Evolutionary conservation across 2,329 filamentous ascomycete species (phyloP), one percentile per base, ranked within the genome.

Genomic region (Cladosporium halotolerans): DNA sequence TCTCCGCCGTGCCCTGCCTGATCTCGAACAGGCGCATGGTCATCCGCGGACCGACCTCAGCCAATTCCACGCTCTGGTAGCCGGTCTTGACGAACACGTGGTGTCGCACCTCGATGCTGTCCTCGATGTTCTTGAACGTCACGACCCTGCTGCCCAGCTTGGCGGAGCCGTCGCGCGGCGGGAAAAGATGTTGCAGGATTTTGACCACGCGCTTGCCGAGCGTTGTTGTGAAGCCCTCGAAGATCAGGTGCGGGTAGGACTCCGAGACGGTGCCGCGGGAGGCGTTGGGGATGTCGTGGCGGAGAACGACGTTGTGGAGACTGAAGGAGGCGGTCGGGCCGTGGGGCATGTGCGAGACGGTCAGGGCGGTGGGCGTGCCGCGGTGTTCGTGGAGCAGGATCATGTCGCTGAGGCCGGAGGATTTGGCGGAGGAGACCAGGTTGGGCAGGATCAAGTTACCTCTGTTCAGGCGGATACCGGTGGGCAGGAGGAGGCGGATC

Each of bases 11-110:
- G 13, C 93, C 92, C 50, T 85, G 86, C 44, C 91, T 80, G 57
- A 99, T 96, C 74, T 97, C 89, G 67, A 97, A 99, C 50, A 90
- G 76, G 61, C 89, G 80, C 89, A 97, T 93, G n/a, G 90, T 96
- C 89, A 97, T 96, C 54, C 93, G 80, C 1, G 93, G 93, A 0
- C 92, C 90, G 47, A 95, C 89, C 69, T 96, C 90, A 11, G 88
- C 85, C 62, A 96, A 73, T 70, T 95, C 90, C 2, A 97, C 89
- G 55, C 86, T 88, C 66, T 95, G 85, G 66, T 92, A 93, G 1
- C 88, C 86, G 0, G 93, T 97, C 68, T 88, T 85, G 14, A 99
- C 92, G 67, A 96, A 99, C 2, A 99, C 91, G 68, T 90, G 86
- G 69, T 95, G 89, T 3, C 93, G 82, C 43, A 99, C 87, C 72